Conservation (phyloP, 2,329 filamentous ascomycete genomes). For the Karstenula rhodostoma region DNA sequence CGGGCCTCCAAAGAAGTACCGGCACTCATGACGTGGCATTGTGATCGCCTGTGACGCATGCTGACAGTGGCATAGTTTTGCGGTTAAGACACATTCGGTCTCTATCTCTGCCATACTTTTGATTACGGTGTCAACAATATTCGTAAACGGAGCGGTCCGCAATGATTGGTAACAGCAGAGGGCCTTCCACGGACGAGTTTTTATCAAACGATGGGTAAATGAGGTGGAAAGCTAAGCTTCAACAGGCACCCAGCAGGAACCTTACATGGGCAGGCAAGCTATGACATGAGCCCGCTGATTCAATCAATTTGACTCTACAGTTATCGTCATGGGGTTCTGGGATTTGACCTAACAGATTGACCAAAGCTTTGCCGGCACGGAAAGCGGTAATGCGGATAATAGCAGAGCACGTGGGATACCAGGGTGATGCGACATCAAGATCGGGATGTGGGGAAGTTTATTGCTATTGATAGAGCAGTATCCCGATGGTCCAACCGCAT, state of each 20-base stretch:
- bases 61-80: conserved; percentile 1
- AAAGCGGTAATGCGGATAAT: background rate
- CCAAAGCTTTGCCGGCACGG: background rate
- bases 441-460: conserved; percentile 3
- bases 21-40: background rate
- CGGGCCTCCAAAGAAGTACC: background rate
- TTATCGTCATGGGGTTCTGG: background rate
- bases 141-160: background rate
- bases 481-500: background rate
- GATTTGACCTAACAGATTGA: background rate
- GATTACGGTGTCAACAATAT: background rate
- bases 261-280: background rate
- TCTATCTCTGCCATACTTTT: background rate
- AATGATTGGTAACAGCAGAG: background rate
- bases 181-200: background rate
- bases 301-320: background rate
- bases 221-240: background rate
- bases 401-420: conserved; percentile 1
- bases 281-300: background rate
- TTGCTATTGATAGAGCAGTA: background rate
- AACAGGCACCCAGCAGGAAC: background rate
- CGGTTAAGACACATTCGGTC: background rate
- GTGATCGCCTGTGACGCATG: background rate
- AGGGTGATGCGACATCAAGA: background rate
- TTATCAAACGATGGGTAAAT: background rate